phyloP scores from a whole-genome alignment of 2,329 filamentous ascomycete species.

The Penicillium carneum region DNA sequence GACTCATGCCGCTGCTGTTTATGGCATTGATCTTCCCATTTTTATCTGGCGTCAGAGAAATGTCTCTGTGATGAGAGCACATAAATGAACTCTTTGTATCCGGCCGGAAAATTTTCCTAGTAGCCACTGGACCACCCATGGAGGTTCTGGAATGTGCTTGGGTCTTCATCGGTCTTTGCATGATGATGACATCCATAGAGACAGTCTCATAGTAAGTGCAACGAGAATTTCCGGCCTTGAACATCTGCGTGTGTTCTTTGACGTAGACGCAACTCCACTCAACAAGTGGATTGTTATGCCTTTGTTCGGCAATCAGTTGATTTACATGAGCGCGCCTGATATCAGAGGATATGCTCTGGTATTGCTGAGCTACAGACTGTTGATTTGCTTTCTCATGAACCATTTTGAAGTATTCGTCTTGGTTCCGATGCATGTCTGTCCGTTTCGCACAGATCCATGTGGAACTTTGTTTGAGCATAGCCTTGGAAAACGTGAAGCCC shows the following conservation, averaged over 20 bases:
- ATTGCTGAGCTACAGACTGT: slow-evolving; percentile 39
- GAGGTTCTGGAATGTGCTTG: slow-evolving; percentile 26
- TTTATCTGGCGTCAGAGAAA: background rate
- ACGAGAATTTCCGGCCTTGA: slow-evolving; percentile 39
- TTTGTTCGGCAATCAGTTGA: slow-evolving; percentile 45
- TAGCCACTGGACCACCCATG: slow-evolving; percentile 25
- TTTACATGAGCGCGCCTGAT: slow-evolving; percentile 46
- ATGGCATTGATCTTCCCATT: background rate
- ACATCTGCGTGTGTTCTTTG: slow-evolving; percentile 39
- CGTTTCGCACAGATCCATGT: slow-evolving; percentile 44
- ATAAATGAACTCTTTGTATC: background rate
- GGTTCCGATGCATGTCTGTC: slow-evolving; percentile 42
- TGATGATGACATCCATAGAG: slow-evolving; percentile 47
- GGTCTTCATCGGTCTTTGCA: slow-evolving; percentile 38
- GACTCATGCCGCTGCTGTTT: background rate
- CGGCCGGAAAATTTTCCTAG: too few relatives aligned
- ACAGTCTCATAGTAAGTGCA: slow-evolving; percentile 42
- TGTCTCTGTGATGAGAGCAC: background rate
- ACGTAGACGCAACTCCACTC: slow-evolving; percentile 52
- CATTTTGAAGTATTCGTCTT: slow-evolving; percentile 42
- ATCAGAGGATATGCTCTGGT: slow-evolving; percentile 37
- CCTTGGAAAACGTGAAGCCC: slow-evolving; percentile 49
- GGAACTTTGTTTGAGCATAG: slow-evolving; percentile 39
- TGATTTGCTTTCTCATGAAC: slow-evolving; percentile 44
- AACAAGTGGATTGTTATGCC: slow-evolving; percentile 39